phyloP scores from a whole-genome alignment of 495 filamentous ascomycete genomes.

The Penicillium parvum region DNA sequence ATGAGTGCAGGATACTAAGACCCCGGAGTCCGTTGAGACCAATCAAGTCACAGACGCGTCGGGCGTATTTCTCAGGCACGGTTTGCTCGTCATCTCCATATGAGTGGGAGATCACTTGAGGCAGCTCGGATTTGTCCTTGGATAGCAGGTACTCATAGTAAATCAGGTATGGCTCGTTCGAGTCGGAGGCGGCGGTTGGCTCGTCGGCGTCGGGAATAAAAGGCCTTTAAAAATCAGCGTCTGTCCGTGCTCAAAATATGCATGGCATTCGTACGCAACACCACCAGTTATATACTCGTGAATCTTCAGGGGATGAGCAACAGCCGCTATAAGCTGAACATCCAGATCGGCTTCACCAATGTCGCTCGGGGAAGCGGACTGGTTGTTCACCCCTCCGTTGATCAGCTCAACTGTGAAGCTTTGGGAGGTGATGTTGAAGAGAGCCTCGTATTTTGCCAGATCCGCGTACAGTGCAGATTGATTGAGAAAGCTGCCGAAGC shows the following conservation, averaged over 20 bases:
- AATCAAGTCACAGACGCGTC: slow-evolving; percentile 62
- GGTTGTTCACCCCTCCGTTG: slow-evolving; percentile 50
- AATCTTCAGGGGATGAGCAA: slow-evolving; percentile 53
- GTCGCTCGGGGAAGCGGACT: slow-evolving; percentile 34
- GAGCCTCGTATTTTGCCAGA: slow-evolving; percentile 27
- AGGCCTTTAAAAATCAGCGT: slow-evolving; percentile 19
- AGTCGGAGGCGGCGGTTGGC: slow-evolving; percentile 38
- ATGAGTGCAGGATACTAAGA: slow-evolving; percentile 58
- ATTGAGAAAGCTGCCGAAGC: slow-evolving; percentile 55
- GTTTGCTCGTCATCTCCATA: slow-evolving; percentile 71
- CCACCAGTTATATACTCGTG: slow-evolving; percentile 61
- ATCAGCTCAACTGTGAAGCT: slow-evolving; percentile 57
- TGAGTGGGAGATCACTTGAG: slow-evolving; percentile 63
- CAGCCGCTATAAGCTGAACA: slow-evolving; percentile 56
- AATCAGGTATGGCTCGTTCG: slow-evolving; percentile 65
- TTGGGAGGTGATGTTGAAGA: slow-evolving; percentile 34
- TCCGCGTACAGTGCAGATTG: slow-evolving; percentile 40
- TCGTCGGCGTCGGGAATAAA: slow-evolving; percentile 57
- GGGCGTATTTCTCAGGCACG: slow-evolving; percentile 60
- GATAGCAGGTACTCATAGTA: slow-evolving; percentile 56
- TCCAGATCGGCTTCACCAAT: slow-evolving; percentile 66
- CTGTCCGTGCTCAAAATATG: not conserved
- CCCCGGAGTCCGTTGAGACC: slow-evolving; percentile 65
- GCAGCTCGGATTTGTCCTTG: slow-evolving; percentile 52
- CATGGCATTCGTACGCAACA: slow-evolving; percentile 30